Evolutionary conservation across 305 asterid species (phyloP), one percentile per base, ranked within the genome.

Genomic region (Euphrasia arctica): DNA sequence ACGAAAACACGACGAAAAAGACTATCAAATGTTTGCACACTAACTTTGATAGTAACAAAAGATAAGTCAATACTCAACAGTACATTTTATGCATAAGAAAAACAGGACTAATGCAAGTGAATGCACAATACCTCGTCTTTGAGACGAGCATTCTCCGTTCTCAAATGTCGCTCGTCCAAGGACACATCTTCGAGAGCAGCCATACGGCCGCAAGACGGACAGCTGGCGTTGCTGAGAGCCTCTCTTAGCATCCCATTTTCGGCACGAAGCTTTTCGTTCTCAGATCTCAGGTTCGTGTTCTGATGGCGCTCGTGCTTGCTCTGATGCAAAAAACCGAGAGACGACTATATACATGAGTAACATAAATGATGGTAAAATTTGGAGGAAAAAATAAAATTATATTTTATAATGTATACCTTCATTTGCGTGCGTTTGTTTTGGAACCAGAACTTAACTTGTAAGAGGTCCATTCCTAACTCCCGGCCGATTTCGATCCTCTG

Each of bases 401-500:
- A 3, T 7, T 9, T 22, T 54, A 0, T 11, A 9, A 8, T 18
- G 36, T 22, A 27, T 50, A 82, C 90, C 81, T 79, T 82, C 72
- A 75, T 54, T n/a, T 84, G 78, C 4, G 80, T 72, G 1, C 78
- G 76, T 65, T 70, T 83, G 49, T 83, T 80, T 31, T 83, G 90
- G 64, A 83, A 81, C 90, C 85, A 81, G 41, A 72, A 79, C 27
- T 79, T 79, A 7, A 84, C 74, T 14, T 84, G 85, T 28, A 28
- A 39, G 5, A 79, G 76, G 31, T 76, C 76, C 62, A 82, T 63
- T 12, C 81, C 82, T 4, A 83, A 4, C 6, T 60, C 66, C 0
- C n/a, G 14, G 11, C 76, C 13, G 1, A 83, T 72, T 5, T 77
- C 78, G 13, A 39, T 69, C 60, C 77, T 70, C 62, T 71, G 80